Evolutionary conservation across 2,329 filamentous ascomycete genomes (phyloP), one percentile per base, ranked within the genome.

Genomic region (Colletotrichum incanum): DNA sequence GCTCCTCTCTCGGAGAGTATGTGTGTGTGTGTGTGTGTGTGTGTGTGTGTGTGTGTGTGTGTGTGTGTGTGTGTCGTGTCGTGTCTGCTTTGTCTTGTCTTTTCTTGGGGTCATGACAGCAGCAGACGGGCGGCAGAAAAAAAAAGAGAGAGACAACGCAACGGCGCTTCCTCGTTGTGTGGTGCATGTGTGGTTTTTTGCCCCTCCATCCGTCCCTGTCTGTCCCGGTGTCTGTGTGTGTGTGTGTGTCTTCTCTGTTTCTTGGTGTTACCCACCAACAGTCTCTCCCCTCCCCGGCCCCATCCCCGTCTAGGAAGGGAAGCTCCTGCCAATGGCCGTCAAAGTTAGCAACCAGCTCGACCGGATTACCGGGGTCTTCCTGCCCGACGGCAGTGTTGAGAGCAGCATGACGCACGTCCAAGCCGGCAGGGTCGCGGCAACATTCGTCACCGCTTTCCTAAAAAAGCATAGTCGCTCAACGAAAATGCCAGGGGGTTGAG

Each of bases 401-500:
- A 54, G 65, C 47, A 69, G 65, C 67, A 73, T 73, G 71, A 73
- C 71, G 71, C 71, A 73, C 61, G 20, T 55, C 55, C 67, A 49
- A 34, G 34, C 69, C 52, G 61, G 55, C 55, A 73, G 62, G 69
- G 62, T 62, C 31, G 43, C 45, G 67, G 73, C 60, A 72, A 18
- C 61, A 43, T 0, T 0, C 14, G 4, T 63, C 26, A 73, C 73
- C 73, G 73, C 73, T 11, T 74, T 16, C 73, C 14, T 0, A 0
- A 43, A 49, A 0, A 2, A 56, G 67, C 11, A 68, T 60, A 56
- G 71, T 66, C 61, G 59, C 73, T 62, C 73, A 74, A 74, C 73
- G 73, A 73, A 74, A 74, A 65, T 43, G n/a, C 63, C 73, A 67
- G 71, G 73, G 71, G 73, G 69, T 74, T 74, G 73, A 73, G 73